Evolutionary conservation across 192 early-diverging fungal genomes (phyloP).

Genomic region (Mortierella hygrophila): DNA sequence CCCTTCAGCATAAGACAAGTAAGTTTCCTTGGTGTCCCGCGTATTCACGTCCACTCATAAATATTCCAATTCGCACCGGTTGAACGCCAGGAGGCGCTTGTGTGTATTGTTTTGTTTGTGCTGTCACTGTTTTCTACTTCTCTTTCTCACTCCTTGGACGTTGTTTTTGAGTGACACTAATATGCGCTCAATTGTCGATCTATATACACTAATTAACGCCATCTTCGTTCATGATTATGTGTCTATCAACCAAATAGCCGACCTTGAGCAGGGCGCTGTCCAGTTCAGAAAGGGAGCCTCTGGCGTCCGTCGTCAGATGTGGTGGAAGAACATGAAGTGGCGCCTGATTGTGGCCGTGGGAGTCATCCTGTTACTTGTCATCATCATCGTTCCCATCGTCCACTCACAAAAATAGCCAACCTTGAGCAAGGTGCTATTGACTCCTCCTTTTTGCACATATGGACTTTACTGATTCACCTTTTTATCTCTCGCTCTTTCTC

Average conservation of each 20-base stretch:
- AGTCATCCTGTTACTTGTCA: slow-evolving; percentile 80
- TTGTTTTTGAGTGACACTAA: background rate
- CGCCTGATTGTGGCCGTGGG: slow-evolving; percentile 88
- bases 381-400: slow-evolving; percentile 74
- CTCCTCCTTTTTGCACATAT: background rate
- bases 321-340: slow-evolving; percentile 98
- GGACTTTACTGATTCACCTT: background rate
- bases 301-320: slow-evolving; percentile 90
- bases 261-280: slow-evolving; percentile 52
- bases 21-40: slow-evolving; percentile 15
- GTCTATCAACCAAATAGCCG: slow-evolving; percentile 17
- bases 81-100: background rate
- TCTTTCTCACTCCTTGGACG: background rate
- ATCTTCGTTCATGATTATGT: background rate
- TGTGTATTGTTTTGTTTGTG: background rate
- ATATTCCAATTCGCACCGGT: background rate
- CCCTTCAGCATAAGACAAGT: slow-evolving; percentile 87
- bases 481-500: background rate
- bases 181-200: background rate
- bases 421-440: too few species aligned
- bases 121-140: background rate
- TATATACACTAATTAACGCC: background rate
- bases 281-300: slow-evolving; percentile 85
- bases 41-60: background rate
- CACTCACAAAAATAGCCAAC: background rate